Evolutionary conservation across 441 rosid species (phyloP).

Genomic region (Geranium incanum): DNA sequence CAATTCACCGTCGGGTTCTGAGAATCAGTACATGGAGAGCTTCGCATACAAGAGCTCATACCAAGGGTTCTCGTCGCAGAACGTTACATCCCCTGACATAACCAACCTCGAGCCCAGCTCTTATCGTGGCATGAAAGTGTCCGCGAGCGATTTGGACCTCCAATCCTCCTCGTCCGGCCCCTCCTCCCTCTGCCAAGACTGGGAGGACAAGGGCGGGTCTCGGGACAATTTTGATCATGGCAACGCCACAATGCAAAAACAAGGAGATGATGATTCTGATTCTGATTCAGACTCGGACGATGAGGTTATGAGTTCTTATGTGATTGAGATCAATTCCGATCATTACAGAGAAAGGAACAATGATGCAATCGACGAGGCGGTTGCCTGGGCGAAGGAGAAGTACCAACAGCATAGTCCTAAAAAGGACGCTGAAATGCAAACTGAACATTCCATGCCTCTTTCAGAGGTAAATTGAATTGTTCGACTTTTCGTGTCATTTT

Average conservation of each 20-base stretch:
- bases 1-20: constrained; percentile 22
- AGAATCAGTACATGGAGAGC: constrained; percentile 32
- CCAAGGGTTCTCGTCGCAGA: constrained; percentile 32
- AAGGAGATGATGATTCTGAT: constrained; percentile 17
- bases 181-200: constrained; percentile 39
- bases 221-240: constrained; percentile 12
- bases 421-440: background rate
- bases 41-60: constrained; percentile 31
- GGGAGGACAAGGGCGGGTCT: constrained; percentile 11
- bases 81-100: constrained; percentile 60
- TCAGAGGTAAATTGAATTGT: constrained; percentile 23
- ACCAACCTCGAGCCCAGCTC: constrained; percentile 53
- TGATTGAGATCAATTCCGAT: constrained; percentile 73
- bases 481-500: background rate
- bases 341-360: constrained; percentile 28
- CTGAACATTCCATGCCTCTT: constrained; percentile 18
- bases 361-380: constrained; percentile 79
- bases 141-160: constrained; percentile 51
- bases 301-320: constrained; percentile 68
- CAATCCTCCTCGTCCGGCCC: constrained; percentile 70
- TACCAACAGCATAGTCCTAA: constrained; percentile 33
- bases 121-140: constrained; percentile 32
- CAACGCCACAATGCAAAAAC: constrained; percentile 17
- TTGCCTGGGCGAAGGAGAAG: constrained; percentile 93
- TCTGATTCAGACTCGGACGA: constrained; percentile 45